Conservation (phyloP, 1,284 basidiomycete species). For the Sporisorium iseilematis-ciliati region DNA sequence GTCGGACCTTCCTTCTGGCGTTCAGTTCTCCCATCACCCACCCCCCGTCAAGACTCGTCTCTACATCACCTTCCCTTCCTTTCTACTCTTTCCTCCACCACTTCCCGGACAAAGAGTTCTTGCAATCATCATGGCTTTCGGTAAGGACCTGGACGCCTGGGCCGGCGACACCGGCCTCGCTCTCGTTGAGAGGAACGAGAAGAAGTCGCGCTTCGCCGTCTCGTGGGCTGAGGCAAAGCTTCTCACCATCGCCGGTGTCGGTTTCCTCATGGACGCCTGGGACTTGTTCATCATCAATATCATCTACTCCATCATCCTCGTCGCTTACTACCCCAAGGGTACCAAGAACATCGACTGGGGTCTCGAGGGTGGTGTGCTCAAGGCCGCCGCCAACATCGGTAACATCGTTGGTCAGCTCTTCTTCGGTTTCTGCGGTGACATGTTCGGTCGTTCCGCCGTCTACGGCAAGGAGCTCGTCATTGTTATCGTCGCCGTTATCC, state of each 20-base stretch:
- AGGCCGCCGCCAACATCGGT: constrained; percentile 66
- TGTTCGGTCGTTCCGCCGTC: constrained; percentile 65
- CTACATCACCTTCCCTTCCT: constrained; percentile 1
- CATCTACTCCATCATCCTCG: constrained; percentile 64
- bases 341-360: constrained; percentile 65
- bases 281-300: constrained; percentile 68
- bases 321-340: constrained; percentile 57
- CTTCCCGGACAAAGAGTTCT: constrained; percentile 1
- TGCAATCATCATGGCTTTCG: constrained; percentile 60
- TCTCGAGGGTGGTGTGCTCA: constrained; percentile 66
- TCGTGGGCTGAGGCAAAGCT: constrained; percentile 65
- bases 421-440: constrained; percentile 67
- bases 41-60: constrained; percentile 2
- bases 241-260: constrained; percentile 65
- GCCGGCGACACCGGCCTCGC: constrained; percentile 56
- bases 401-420: constrained; percentile 65
- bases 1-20: constrained; percentile 2
- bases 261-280: constrained; percentile 68
- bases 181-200: constrained; percentile 59
- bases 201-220: constrained; percentile 53
- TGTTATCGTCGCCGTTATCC: constrained; percentile 63
- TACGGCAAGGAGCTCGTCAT: constrained; percentile 67
- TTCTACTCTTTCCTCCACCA: neutral
- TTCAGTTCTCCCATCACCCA: neutral
- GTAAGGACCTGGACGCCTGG: constrained; percentile 63